A percentile compares a stretch with the other conserved stretches of the same genome.
Conservation (phyloP, 306 rosid genomes). For the Luffa acutangula region DNA sequence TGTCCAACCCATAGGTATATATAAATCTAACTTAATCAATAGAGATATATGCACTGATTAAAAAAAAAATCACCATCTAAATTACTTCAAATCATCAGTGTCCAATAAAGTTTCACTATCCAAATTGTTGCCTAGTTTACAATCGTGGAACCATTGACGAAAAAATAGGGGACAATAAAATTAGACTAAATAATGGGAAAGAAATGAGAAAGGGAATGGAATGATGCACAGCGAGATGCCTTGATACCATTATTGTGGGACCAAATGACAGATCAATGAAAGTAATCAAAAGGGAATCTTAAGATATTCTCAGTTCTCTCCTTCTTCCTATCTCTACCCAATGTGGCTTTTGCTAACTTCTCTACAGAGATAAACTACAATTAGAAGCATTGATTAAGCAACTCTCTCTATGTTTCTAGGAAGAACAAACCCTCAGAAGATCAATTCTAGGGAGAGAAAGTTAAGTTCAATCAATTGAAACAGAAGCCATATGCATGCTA, state of each 20-base stretch:
- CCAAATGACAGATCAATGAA: not conserved
- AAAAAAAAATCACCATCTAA: not conserved
- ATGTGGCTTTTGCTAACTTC: not conserved
- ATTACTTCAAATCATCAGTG: not conserved
- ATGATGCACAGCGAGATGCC: not conserved
- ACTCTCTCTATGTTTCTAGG: not conserved
- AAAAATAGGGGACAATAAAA: not conserved
- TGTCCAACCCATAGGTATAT: too few species aligned
- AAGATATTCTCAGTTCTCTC: not conserved
- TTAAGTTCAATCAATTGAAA: not conserved
- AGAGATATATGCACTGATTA: not conserved
- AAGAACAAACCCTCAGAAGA: not conserved
- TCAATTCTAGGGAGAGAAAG: not conserved
- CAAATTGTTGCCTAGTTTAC: not conserved
- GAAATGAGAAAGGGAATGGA: not conserved
- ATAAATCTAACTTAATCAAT: not conserved
- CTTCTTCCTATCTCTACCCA: not conserved
- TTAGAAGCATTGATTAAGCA: not conserved
- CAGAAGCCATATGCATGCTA: not conserved
- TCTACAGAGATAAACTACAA: not conserved
- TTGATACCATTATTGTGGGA: not conserved
- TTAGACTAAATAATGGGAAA: not conserved
- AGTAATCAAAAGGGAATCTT: not conserved
- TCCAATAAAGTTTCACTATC: not conserved
- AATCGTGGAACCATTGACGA: not conserved